Percentiles rank a stretch among this genome's conserved stretches.
Evolutionary conservation across 768 basidiomycete species (phyloP).

Genomic region (Serendipita vermifera): DNA sequence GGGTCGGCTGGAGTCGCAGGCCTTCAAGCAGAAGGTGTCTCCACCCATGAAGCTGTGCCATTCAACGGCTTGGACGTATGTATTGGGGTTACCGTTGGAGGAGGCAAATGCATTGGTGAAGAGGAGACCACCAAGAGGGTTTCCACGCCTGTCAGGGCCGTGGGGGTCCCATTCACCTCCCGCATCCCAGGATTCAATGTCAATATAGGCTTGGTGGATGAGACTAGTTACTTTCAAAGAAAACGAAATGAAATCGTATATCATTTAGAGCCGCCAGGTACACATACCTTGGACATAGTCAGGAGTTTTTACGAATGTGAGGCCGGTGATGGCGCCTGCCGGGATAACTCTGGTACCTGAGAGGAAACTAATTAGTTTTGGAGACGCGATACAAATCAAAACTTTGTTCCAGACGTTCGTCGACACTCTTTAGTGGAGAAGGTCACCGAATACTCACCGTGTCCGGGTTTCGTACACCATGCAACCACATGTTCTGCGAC

Average conservation of each 20-base stretch:
- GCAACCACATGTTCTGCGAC: constrained; percentile 22
- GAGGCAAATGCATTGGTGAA: constrained; percentile 27
- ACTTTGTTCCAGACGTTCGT: too few species aligned
- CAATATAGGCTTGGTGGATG: constrained; percentile 30
- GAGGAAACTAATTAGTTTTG: background rate
- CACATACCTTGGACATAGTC: constrained; percentile 20
- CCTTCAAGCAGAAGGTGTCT: constrained; percentile 2
- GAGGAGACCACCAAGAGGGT: constrained; percentile 27
- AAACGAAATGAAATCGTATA: constrained; percentile 33
- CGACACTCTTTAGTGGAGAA: too few species aligned
- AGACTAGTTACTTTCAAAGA: constrained; percentile 50
- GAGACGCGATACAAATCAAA: too few species aligned
- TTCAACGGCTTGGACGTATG: too few species aligned
- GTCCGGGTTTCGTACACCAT: constrained; percentile 22
- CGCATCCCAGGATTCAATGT: constrained; percentile 24
- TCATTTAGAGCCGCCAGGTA: constrained; percentile 30
- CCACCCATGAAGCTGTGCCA: constrained; percentile 1
- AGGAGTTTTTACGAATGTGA: constrained; percentile 14
- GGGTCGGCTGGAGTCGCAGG: constrained; percentile 10
- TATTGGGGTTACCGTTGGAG: too few species aligned
- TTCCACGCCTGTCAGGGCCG: constrained; percentile 25
- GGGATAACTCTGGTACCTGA: constrained; percentile 17
- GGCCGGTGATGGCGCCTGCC: constrained; percentile 15
- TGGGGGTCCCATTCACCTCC: constrained; percentile 35
- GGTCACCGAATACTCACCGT: too few species aligned